Evolutionary conservation across 805 yeast genomes (phyloP).

Genomic region (Myxozyma melibiosi): DNA sequence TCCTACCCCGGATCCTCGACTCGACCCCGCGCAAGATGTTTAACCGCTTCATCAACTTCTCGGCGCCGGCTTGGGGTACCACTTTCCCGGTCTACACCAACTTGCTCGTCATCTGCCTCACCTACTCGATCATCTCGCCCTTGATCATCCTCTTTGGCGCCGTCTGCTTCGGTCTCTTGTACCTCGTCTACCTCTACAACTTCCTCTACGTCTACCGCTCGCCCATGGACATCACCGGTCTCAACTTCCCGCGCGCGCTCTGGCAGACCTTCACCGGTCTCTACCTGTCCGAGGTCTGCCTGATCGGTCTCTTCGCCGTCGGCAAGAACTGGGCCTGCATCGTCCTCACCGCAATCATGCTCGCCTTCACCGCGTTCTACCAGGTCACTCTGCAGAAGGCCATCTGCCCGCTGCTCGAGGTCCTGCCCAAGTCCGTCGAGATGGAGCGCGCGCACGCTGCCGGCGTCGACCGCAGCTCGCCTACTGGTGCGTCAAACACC

Average conservation of each 20-base stretch:
- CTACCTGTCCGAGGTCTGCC: constrained; percentile 82
- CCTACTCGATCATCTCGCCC: constrained; percentile 85
- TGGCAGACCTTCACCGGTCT: constrained; percentile 87
- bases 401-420: constrained; percentile 58
- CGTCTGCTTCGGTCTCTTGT: constrained; percentile 68
- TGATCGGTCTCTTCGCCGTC: constrained; percentile 83
- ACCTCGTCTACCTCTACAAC: constrained; percentile 78
- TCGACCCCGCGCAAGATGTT: constrained; percentile 91
- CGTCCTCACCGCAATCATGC: constrained; percentile 67
- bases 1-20: constrained; percentile 72
- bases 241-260: constrained; percentile 82
- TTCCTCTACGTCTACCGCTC: constrained; percentile 69
- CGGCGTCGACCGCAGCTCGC: constrained; percentile 18
- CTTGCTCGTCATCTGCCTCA: constrained; percentile 68
- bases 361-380: constrained; percentile 65
- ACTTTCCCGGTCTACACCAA: constrained; percentile 77
- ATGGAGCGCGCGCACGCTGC: constrained; percentile 25
- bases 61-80: constrained; percentile 77
- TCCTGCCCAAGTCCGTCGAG: constrained; percentile 43
- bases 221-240: constrained; percentile 75
- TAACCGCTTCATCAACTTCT: constrained; percentile 67
- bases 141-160: constrained; percentile 74
- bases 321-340: constrained; percentile 96
- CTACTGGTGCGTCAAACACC: constrained; percentile 12
- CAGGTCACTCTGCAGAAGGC: constrained; percentile 68